These are phyloP conservation scores for Tillandsia leiboldiana DNA, from an alignment of 176 grass and related monocot genomes.

Conservation along the genomic window DNA sequence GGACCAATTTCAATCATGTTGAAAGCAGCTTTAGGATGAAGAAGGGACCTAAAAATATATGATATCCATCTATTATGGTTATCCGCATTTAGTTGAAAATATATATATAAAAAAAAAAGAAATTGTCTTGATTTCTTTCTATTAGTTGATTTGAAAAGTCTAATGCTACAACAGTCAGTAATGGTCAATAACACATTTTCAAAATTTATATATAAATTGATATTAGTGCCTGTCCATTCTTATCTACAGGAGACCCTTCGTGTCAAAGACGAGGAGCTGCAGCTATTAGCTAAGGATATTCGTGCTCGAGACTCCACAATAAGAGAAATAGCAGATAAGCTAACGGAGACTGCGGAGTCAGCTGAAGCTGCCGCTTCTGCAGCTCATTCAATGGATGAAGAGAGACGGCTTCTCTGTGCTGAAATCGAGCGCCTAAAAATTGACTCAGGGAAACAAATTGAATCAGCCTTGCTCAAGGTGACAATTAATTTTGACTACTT, in stretches of 20 bases:
- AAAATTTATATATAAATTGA: conserved; percentile 1
- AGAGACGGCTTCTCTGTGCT: conserved; percentile 46
- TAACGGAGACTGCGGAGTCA: conserved; percentile 83
- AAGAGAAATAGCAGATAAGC: conserved; percentile 76
- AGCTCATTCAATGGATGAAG: conserved; percentile 73
- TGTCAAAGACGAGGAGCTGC: conserved; percentile 97
- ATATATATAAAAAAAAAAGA: no score
- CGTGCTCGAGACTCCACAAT: conserved; percentile 75
- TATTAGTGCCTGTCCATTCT: background rate
- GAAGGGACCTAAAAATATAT: no score
- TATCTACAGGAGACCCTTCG: conserved; percentile 67
- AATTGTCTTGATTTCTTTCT: no score
- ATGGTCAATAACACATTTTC: background rate
- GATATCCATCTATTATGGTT: no score
- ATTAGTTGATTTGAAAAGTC: no score
- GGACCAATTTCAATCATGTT: no score
- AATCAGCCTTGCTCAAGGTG: conserved; percentile 66
- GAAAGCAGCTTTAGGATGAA: no score
- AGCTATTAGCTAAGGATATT: conserved; percentile 81
- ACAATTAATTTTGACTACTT: background rate
- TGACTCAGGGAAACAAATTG: conserved; percentile 52
- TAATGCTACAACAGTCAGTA: no score
- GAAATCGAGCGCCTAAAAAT: conserved; percentile 62
- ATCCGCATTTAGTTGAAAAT: no score
- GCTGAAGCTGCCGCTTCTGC: conserved; percentile 75